These are phyloP conservation scores for Teratosphaeria epicoccoides DNA, from an alignment of 2,329 filamentous ascomycete genomes.

Conservation along the genomic window DNA sequence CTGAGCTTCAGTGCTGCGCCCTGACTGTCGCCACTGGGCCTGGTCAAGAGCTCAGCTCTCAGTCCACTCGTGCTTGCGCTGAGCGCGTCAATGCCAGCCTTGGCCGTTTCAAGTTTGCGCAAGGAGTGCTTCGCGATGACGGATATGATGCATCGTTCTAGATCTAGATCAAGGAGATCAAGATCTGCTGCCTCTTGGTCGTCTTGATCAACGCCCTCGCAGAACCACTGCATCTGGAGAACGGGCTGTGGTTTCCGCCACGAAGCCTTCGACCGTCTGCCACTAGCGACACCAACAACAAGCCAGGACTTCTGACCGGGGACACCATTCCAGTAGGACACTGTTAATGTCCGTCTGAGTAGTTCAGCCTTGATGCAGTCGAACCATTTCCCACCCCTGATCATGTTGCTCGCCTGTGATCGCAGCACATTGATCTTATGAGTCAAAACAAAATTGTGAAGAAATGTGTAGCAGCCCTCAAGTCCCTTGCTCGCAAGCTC, in stretches of 20 bases:
- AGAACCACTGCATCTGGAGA: conserved; percentile 68
- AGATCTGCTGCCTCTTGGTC: conserved; percentile 52
- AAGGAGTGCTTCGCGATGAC: conserved; percentile 67
- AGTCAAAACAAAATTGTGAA: conserved; percentile 80
- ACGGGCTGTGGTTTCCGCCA: conserved; percentile 21
- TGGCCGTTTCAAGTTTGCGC: conserved; percentile 55
- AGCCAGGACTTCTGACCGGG: conserved; percentile 77
- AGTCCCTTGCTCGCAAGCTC: conserved; percentile 61
- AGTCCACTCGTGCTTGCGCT: conserved; percentile 22
- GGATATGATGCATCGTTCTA: conserved; percentile 61
- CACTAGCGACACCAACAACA: conserved; percentile 69
- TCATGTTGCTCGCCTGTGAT: conserved; percentile 63
- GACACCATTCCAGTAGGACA: conserved; percentile 81
- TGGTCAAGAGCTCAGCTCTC: conserved; percentile 1
- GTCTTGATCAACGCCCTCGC: conserved; percentile 64
- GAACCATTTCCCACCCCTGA: conserved; percentile 58
- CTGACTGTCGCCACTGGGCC: conserved; percentile 20
- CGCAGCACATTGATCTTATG: conserved; percentile 79
- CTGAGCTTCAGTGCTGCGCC: conserved; percentile 60
- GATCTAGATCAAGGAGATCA: conserved; percentile 56
- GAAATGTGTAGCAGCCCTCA: conserved; percentile 67
- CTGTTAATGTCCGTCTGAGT: conserved; percentile 67
- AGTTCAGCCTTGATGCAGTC: conserved; percentile 67
- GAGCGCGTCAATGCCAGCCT: conserved; percentile 37
- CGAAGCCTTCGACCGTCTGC: conserved; percentile 27